These are phyloP conservation scores for Exobasidium rhododendri DNA, from an alignment of 1,284 basidiomycete genomes.

Conservation along the genomic window DNA sequence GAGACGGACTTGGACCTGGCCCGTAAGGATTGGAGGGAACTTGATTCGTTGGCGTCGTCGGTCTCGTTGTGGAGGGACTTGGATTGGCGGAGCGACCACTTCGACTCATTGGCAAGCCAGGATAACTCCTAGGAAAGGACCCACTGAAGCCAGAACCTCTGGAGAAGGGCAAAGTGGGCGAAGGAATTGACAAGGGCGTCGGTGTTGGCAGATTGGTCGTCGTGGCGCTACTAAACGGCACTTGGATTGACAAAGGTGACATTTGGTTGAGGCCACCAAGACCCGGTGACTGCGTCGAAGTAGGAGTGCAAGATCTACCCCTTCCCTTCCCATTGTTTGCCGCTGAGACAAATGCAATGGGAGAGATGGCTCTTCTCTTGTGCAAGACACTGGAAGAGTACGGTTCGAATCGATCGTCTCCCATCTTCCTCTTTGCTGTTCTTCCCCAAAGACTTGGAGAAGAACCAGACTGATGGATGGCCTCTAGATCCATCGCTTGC, in stretches of 20 bases:
- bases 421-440: conserved; percentile 12
- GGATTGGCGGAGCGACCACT: not conserved
- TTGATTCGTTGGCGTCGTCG: conserved; percentile 1
- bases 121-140: not conserved
- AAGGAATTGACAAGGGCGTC: conserved; percentile 24
- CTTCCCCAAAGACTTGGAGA: conserved; percentile 12
- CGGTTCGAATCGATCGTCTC: conserved; percentile 14
- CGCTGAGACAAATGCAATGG: conserved; percentile 6
- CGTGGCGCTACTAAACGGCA: not conserved
- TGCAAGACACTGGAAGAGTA: conserved; percentile 13
- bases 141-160: not conserved
- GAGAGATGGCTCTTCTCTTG: conserved; percentile 13
- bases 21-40: not conserved
- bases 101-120: not conserved
- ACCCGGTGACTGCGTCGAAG: conserved; percentile 1
- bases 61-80: not conserved
- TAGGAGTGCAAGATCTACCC: conserved; percentile 6
- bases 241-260: not conserved
- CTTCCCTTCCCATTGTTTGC: not conserved
- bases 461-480: not conserved
- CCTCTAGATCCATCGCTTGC: conserved; percentile 1
- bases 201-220: conserved; percentile 13
- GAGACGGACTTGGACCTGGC: not conserved
- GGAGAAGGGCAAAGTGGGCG: conserved; percentile 18
- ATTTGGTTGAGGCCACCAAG: not conserved